Base-by-base conservation (phyloP, 2,329 filamentous ascomycete genomes). In the Dactylellina leptospora region DNA sequence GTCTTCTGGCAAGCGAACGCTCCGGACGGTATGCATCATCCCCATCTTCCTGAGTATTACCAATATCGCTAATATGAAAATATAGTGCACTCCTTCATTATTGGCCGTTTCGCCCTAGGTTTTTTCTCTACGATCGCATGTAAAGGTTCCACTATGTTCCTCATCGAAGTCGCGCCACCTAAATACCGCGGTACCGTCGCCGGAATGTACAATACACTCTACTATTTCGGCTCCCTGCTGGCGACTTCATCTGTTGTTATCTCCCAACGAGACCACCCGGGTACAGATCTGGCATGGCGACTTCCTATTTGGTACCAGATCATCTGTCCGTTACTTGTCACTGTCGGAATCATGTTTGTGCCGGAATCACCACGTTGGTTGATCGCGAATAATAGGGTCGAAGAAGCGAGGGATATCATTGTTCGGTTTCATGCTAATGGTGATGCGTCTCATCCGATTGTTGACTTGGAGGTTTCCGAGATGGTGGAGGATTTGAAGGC, bases 281-380 rank as follows among this genome's bases (percentile, higher is more conserved):
- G 81, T 20, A 78, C 79, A 1, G 75, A 78, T 27, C 23, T 75
- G 58, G 54, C 85, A 0, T 90, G 87, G 87, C 80, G 84, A 23
- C 82, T 86, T 16, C 87, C 87, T 0, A 82, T 86, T 5, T 80
- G 85, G 75, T 78, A 85, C 1, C 85, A 86, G 75, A 78, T 82
- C 23, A 80, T 81, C 2, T 80, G 82, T 23, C 80, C 79, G 28
- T 77, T 78, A 0, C 74, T 87, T 6, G 83, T 87, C 40, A 80
- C 84, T 42, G 42, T 81, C 27, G 79, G 82, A 20, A 80, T 83
- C 2, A 85, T 82, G 62, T 82, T 87, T 74, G 79, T 88, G 0
- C 87, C 87, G 0, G 87, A 89, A 75, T 87, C 84, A 1, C 87
- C 87, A 1, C 79, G 87, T 63, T 88, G 86, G 86, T 80, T 88